Base-by-base conservation (phyloP, 441 rosid genomes). In the Mallotus japonicus region DNA sequence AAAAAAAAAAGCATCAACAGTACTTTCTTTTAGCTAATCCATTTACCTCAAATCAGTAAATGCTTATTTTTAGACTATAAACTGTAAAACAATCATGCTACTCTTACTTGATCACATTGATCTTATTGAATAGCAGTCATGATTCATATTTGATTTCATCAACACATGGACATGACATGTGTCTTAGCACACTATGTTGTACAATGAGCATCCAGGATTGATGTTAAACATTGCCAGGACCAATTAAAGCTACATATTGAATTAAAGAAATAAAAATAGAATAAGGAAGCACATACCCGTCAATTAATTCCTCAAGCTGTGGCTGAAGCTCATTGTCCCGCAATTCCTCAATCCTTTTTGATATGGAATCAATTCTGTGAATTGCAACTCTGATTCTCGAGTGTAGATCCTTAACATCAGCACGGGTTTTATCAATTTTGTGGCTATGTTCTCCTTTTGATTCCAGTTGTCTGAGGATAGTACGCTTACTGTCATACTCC, bases 251-350 rank as follows among this genome's bases (percentile, higher is more conserved):
- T 20, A n/a, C 69, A n/a, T 6, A 28, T 55, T 55, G 70, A 62
- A 54, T 10, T 55, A 69, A 69, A 50, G 57, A 60, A 68, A 73
- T 47, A 46, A 46, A 61, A 37, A 16, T 53, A 62, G 20, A 37
- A 3, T 37, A 37, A 37, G 40, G 37, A 64, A 56, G 71, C 32
- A 76, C 78, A 65, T 86, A 95, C 99, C 98, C 98, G 78, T 87
- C 86, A 57, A 95, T 93, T 76, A 95, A 83, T 80, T 95, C 99
- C 77, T 95, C 97, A 6, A 95, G 94, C 73, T 95, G 99, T 55
- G 98, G 99, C 73, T 95, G 98, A 59, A 95, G 96, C 83, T 95
- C 99, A 72, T 74, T 83, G 87, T 95, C 99, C 57, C 99, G 86
- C 54, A 95, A 78, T 71, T 93, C 98, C 85, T 92, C 99, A 55